Evolutionary conservation across 805 yeast species (phyloP), one percentile per base, ranked within the genome.

Genomic region (Candida nonsorbophila): DNA sequence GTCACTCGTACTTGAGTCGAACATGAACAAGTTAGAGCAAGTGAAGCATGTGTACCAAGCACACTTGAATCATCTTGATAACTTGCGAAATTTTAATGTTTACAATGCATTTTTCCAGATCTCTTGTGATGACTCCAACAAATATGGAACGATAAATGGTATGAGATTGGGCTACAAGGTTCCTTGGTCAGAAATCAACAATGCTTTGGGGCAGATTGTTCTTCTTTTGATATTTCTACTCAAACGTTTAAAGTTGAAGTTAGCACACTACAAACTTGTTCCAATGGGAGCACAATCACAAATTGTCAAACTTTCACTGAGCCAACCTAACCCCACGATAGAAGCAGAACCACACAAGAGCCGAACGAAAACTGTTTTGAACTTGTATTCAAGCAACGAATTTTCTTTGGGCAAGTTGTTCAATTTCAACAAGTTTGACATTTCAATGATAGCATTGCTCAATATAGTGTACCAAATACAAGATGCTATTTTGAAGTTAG

Each of bases 131-230:
- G 38, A 43, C 7, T 35, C 46, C 12, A 92, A 90, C 4, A 74
- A 74, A 19, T 85, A 84, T 56, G 96, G 94, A 0, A 80, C 92
- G 1, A 90, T 88, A 18, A 88, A 88, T 54, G 90, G 88, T 0
- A 64, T 85, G 15, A 58, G 95, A 33, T 51, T 90, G n/a, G 97
- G 97, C 0, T 54, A 61, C 30, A 72, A 68, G 36, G 84, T 88
- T 0, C 81, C 94, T 2, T 86, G 95, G 94, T 75, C 84, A 31
- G 97, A 88, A 44, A 79, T 86, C 24, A 88, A 87, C 49, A 92
- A 94, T 2, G 96, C 94, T 0, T 57, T 88, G 44, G 97, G 97
- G 0, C 95, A 88, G 41, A 59, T 88, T 2, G 72, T 84, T 2
- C 56, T 86, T 8, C 54, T 90, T 12, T 49, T 88, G 17, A 68